Base-by-base conservation (phyloP, 2,329 filamentous ascomycete species). In the Fusarium heterosporum region DNA sequence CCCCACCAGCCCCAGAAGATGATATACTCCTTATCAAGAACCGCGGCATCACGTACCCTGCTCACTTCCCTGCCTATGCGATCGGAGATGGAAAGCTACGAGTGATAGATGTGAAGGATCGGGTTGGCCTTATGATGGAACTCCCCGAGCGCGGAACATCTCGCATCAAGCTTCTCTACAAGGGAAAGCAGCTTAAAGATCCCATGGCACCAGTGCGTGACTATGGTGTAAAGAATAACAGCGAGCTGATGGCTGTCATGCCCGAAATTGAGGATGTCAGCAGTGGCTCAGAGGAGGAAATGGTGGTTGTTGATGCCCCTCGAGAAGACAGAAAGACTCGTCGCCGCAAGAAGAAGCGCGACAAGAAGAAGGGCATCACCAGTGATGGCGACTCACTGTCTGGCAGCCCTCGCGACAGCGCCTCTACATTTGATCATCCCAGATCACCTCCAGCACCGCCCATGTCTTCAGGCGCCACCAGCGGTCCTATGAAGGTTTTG, bases 51-150 rank as follows among this genome's bases (percentile, higher is more conserved):
- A 87, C 85, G 45, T 91, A 91, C 73, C 86, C 88, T 1, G 85
- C 90, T 43, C 89, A 90, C 72, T 94, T 94, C 72, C 90, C 92
- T 1, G 89, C 89, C 13, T 92, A 90, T 76, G 87, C 88, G 60
- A 93, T 95, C 73, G 89, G 88, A 58, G 89, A 92, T 74, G 91
- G 90, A 45, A 89, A 91, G 73, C 80, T 94, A 55, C 83, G 82
- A 32, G 87, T 93, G 32, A 79, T 83, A 53, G 89, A 92, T 70
- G 83, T 94, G 30, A 85, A 87, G 57, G 84, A 89, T 53, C 88
- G 90, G n/a, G 86, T 89, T 7, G 88, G 86, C 53, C 82, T 90
- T 68, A 83, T 92, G 75, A 84, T 92, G 78, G 85, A 87, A 51
- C 78, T 92, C 30, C 82, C 85, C 7, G 84, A 88, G 43, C 80